Evolutionary conservation across 768 basidiomycete genomes (phyloP), one percentile per base, ranked within the genome.

Genomic region (Naganishia friedmannii): DNA sequence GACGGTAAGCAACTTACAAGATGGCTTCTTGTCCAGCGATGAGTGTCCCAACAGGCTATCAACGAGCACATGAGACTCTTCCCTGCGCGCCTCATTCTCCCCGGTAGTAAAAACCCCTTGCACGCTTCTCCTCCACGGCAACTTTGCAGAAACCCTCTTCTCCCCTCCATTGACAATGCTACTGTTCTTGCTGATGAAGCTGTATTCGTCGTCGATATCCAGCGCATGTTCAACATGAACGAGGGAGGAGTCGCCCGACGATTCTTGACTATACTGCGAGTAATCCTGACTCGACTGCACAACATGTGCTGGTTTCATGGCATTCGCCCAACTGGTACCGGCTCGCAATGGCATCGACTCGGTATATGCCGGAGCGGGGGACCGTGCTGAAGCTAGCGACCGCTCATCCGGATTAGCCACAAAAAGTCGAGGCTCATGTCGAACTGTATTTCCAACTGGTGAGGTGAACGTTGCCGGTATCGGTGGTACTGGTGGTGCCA

Each of bases 71-170:
- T 32, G n/a, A 10, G n/a, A 19, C 29, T 39, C 57, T 2, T 58
- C 57, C 17, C 34, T 58, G 9, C 57, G 29, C 21, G 29, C 29
- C 0, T 63, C 60, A 26, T 42, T 46, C 29, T 45, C 60, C 4
- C 60, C 48, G 3, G 3, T 51, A 3, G 9, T 26, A 28, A 45
- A 63, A 2, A 63, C 60, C 7, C 60, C 39, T 29, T 63, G 60
- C 39, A 63, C 60, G 32, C 60, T 63, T 19, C n/a, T n/a, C 60
- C 60, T 42, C 60, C 60, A 63, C 10, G 60, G 60, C 42, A 63
- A 34, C 42, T 29, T 63, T 3, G 75, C 77, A 51, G 75, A 74
- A 32, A 76, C 71, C 32, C 74, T 67, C 19, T 46, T 57, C 2
- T 68, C 39, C 21, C 42, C 60, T 17, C 29, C 57, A 12, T 58